phyloP scores from a whole-genome alignment of 805 yeast species.

The Millerozyma miso region DNA sequence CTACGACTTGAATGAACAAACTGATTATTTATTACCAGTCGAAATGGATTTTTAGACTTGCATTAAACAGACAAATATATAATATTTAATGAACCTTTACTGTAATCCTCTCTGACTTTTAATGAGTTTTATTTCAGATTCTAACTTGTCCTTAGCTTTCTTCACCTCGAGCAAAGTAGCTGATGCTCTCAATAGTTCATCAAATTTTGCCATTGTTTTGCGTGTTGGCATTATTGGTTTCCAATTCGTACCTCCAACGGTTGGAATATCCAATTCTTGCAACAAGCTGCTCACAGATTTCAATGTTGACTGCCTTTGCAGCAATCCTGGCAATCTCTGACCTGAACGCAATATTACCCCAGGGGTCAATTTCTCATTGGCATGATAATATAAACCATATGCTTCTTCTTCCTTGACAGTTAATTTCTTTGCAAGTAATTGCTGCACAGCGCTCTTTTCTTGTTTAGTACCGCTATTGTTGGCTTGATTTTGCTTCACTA shows the following conservation, averaged over 20 bases:
- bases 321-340: conserved; percentile 39
- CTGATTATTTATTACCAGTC: neutral
- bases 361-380: conserved; percentile 60
- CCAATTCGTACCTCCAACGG: conserved; percentile 44
- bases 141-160: conserved; percentile 81
- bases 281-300: conserved; percentile 69
- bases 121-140: conserved; percentile 58
- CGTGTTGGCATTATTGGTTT: conserved; percentile 88
- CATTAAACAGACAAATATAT: conserved; percentile 1
- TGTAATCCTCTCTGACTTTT: conserved; percentile 38
- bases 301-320: conserved; percentile 63
- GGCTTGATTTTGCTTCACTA: conserved; percentile 31
- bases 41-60: neutral
- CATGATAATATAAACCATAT: conserved; percentile 78
- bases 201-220: conserved; percentile 71
- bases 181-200: conserved; percentile 65
- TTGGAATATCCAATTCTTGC: conserved; percentile 75
- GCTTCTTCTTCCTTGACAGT: conserved; percentile 77
- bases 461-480: conserved; percentile 19
- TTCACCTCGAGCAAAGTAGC: conserved; percentile 76
- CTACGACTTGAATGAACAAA: neutral
- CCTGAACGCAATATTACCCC: conserved; percentile 83
- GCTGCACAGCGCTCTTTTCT: conserved; percentile 38
- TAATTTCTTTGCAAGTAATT: conserved; percentile 50
- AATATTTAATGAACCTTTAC: conserved; percentile 4